Evolutionary conservation across 2,329 filamentous ascomycete species (phyloP).

Genomic region (Calonectria pseudoturangicola): DNA sequence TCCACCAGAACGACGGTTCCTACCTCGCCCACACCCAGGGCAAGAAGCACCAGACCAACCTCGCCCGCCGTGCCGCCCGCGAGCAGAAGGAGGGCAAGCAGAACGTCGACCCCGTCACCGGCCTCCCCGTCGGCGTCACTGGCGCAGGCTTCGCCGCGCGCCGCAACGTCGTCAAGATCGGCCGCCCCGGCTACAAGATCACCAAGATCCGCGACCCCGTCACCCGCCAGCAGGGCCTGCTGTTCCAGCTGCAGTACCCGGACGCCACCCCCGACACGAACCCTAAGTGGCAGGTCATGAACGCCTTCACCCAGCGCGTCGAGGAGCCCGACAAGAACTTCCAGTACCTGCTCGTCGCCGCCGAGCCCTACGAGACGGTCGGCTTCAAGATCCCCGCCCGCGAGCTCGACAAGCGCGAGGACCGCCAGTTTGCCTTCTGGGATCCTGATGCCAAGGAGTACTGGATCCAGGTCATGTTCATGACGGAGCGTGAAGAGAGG

Average conservation of each 20-base stretch:
- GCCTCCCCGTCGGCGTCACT: slow-evolving; percentile 83
- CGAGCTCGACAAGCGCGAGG: slow-evolving; percentile 93
- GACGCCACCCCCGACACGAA: slow-evolving; percentile 85
- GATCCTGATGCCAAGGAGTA: slow-evolving; percentile 97
- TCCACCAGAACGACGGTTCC: slow-evolving; percentile 99
- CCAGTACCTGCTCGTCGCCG: slow-evolving; percentile 95
- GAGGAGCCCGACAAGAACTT: slow-evolving; percentile 96
- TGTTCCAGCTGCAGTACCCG: slow-evolving; percentile 98
- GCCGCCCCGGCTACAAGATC: slow-evolving; percentile 96
- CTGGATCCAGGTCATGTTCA: slow-evolving; percentile 98
- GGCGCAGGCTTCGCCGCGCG: slow-evolving; percentile 78
- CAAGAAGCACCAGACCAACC: slow-evolving; percentile 98
- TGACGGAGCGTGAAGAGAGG: slow-evolving; percentile 97
- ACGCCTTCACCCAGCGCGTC: slow-evolving; percentile 95
- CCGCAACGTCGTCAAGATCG: slow-evolving; percentile 94
- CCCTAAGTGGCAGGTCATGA: slow-evolving; percentile 97
- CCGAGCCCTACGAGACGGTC: slow-evolving; percentile 98
- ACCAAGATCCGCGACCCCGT: slow-evolving; percentile 95
- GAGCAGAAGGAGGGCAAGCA: slow-evolving; percentile 92
- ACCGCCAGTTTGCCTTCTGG: slow-evolving; percentile 94
- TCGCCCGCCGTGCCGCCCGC: slow-evolving; percentile 94
- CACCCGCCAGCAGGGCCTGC: slow-evolving; percentile 89
- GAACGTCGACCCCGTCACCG: slow-evolving; percentile 80
- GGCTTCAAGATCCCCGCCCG: slow-evolving; percentile 96
- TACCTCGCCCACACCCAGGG: slow-evolving; percentile 99